Evolutionary conservation across 345 rosid genomes (phyloP).

Genomic region (Turnera subulata): DNA sequence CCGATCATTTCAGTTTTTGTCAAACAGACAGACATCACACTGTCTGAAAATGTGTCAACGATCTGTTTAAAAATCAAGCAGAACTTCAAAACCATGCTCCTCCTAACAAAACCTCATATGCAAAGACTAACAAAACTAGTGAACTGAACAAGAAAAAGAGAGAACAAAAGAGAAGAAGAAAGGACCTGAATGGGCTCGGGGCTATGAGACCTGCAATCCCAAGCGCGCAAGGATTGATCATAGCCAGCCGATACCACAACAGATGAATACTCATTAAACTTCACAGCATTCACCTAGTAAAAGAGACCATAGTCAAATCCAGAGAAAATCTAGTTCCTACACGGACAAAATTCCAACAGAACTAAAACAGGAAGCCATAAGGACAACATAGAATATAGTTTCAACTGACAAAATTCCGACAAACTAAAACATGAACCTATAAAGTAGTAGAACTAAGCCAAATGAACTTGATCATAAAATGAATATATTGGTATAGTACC

Average conservation of each 20-base stretch:
- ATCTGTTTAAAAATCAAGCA: slow-evolving; percentile 45
- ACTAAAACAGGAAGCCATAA: too few species aligned
- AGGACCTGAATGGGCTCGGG: slow-evolving; percentile 90
- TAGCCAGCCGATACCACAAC: slow-evolving; percentile 93
- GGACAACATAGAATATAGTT: too few species aligned
- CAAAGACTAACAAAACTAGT: not conserved
- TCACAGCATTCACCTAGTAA: slow-evolving; percentile 83
- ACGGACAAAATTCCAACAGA: too few species aligned
- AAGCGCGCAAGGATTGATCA: slow-evolving; percentile 82
- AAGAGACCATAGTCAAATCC: too few species aligned
- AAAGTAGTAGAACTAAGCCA: not conserved
- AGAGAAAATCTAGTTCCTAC: too few species aligned
- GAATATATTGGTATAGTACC: slow-evolving; percentile 30
- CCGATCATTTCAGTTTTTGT: slow-evolving; percentile 90
- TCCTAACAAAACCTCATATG: not conserved
- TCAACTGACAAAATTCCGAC: not conserved
- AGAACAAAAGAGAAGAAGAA: not conserved
- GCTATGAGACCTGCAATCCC: slow-evolving; percentile 97
- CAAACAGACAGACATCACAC: slow-evolving; percentile 92
- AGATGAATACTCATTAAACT: slow-evolving; percentile 74
- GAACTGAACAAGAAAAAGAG: not conserved
- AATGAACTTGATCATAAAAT: too few species aligned
- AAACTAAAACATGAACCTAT: not conserved
- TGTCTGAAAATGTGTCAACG: slow-evolving; percentile 72
- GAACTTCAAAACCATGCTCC: not conserved